Evolutionary conservation across 768 basidiomycete genomes (phyloP).

Genomic region (Chalciporus piperatus): DNA sequence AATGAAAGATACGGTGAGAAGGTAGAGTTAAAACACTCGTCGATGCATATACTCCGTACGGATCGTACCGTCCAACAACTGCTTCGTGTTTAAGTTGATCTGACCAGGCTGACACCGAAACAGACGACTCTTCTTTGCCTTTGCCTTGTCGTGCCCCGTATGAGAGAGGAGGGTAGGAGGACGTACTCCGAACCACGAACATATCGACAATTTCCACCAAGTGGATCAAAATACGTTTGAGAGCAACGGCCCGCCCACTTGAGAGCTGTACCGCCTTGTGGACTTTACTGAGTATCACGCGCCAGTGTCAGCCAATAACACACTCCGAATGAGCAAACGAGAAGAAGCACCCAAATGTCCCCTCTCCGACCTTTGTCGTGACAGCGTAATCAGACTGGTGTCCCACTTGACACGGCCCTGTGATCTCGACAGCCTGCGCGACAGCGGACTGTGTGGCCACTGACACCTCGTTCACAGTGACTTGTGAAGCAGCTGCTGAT

Average conservation of each 20-base stretch:
- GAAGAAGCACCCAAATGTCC: slow-evolving; percentile 85
- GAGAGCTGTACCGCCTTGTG: slow-evolving; percentile 88
- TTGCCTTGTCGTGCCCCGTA: neutral
- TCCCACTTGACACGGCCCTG: slow-evolving; percentile 72
- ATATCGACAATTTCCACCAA: slow-evolving; percentile 90
- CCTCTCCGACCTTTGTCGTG: slow-evolving; percentile 89
- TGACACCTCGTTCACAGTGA: slow-evolving; percentile 57
- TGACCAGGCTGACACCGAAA: slow-evolving; percentile 84
- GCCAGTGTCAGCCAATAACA: slow-evolving; percentile 7
- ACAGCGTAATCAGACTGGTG: slow-evolving; percentile 72
- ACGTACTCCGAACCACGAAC: slow-evolving; percentile 75
- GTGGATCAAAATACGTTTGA: slow-evolving; percentile 95
- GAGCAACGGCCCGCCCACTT: slow-evolving; percentile 66
- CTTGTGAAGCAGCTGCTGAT: slow-evolving; percentile 37
- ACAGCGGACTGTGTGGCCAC: slow-evolving; percentile 73
- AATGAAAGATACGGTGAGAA: too few species aligned
- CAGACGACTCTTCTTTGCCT: slow-evolving; percentile 64
- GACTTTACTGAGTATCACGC: slow-evolving; percentile 61
- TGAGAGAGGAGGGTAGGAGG: too few species aligned
- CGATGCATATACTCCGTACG: slow-evolving; percentile 94
- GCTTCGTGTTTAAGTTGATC: slow-evolving; percentile 95
- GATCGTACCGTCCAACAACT: slow-evolving; percentile 94
- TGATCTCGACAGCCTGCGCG: slow-evolving; percentile 77
- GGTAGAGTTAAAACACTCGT: slow-evolving; percentile 23
- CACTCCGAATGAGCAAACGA: neutral